Base-by-base conservation (phyloP, 345 rosid genomes). In the Brassica carinata region DNA sequence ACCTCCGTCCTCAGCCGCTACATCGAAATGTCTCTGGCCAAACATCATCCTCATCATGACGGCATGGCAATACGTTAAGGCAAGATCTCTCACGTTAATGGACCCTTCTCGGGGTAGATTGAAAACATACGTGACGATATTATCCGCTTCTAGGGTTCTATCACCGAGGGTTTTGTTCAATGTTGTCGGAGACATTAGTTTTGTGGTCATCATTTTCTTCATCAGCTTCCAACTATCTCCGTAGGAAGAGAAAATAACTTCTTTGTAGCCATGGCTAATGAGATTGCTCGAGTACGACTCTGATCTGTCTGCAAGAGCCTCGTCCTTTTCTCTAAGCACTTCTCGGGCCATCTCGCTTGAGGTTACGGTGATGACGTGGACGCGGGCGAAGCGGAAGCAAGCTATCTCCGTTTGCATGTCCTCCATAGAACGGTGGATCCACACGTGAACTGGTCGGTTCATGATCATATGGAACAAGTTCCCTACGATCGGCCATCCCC, bases 131-230 rank as follows among this genome's bases (percentile, higher is more conserved):
- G 51, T 43, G 51, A 43, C 51, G 51, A 43, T 43, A 43, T 43
- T 43, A 43, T 43, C 51, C 51, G 51, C 51, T 43, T 43, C 51
- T 43, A 43, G 51, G 13, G 51, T 43, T 43, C 51, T 43, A 43
- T 43, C 51, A 43, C 14, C 51, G 14, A 43, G 51, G 51, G 51
- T 10, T 43, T 43, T 43, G 51, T 43, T 43, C 51, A 43, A 43
- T 14, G 51, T 43, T 43, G 51, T 43, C 51, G 51, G 51, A 43
- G 51, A 43, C 51, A 43, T 43, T 43, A 43, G 51, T 43, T 43
- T 43, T 43, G 51, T 43, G 14, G 51, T 43, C 79, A 70, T 43
- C n/a, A 81, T 13, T 69, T 77, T 73, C 73, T 80, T 80, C 82
- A 45, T 45, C 26, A 71, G 65, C 77, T 74, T 81, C 84, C 74